Conservation (phyloP, 2,329 filamentous ascomycete species). For the Hysterium pulicare region DNA sequence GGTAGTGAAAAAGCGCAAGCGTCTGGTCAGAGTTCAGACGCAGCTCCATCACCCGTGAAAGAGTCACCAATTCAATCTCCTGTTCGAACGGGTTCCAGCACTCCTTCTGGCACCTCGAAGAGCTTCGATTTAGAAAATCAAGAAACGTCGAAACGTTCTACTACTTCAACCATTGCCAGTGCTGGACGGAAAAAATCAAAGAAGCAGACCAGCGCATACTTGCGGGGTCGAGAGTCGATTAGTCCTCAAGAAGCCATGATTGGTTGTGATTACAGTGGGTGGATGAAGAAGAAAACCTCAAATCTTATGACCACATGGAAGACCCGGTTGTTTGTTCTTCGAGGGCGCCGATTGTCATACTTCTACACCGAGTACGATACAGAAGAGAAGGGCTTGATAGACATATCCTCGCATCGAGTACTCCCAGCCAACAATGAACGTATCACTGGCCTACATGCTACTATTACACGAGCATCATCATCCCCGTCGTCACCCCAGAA, state of each 20-base stretch:
- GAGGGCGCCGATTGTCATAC: conserved; percentile 86
- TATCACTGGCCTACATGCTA: conserved; percentile 85
- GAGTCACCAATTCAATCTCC: conserved; percentile 60
- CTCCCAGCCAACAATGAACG: conserved; percentile 89
- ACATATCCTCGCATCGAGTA: conserved; percentile 97
- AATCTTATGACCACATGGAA: conserved; percentile 98
- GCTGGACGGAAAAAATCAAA: conserved; percentile 52
- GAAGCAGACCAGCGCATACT: conserved; percentile 96
- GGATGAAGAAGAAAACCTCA: conserved; percentile 99
- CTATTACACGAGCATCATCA: conserved; percentile 79
- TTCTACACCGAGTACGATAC: conserved; percentile 93
- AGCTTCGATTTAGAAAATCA: conserved; percentile 80
- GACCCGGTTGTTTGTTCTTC: conserved; percentile 88
- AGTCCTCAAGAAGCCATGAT: conserved; percentile 78
- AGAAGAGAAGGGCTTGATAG: conserved; percentile 91
- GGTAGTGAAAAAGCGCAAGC: conserved; percentile 51
- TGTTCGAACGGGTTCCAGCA: conserved; percentile 71
- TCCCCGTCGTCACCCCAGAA: conserved; percentile 57
- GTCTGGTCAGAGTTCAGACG: conserved; percentile 34
- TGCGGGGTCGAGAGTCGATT: conserved; percentile 77
- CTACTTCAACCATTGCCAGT: conserved; percentile 39
- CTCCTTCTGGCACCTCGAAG: conserved; percentile 58
- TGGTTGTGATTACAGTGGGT: conserved; percentile 88
- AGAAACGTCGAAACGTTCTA: conserved; percentile 38
- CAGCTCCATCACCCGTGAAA: conserved; percentile 44